Evolutionary conservation across 106 monocot species (phyloP).

Genomic region (Triglochin maritima): DNA sequence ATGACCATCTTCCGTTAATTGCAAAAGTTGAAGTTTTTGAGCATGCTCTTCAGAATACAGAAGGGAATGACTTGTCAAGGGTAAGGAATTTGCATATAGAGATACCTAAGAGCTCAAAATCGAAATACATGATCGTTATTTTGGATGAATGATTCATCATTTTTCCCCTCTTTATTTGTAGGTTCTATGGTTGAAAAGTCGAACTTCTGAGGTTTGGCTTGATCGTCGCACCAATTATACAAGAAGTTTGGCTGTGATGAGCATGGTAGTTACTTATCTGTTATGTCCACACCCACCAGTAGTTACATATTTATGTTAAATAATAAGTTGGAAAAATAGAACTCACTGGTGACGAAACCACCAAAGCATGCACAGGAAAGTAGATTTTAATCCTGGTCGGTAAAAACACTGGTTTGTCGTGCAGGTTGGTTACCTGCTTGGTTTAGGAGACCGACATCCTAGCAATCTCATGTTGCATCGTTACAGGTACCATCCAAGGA

Average conservation of each 20-base stretch:
- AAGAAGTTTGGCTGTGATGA: conserved; percentile 99
- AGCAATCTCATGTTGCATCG: conserved; percentile 98
- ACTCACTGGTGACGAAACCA: too few relatives aligned
- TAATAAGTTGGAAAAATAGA: too few relatives aligned
- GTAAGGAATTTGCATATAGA: conserved; percentile 19
- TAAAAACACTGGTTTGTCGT: conserved; percentile 1
- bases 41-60: conserved; percentile 84
- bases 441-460: conserved; percentile 93
- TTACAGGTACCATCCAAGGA: conserved; percentile 37
- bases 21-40: conserved; percentile 97
- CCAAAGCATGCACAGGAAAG: too few relatives aligned
- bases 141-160: not conserved
- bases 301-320: not conserved
- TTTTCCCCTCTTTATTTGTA: conserved; percentile 8
- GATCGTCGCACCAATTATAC: conserved; percentile 96
- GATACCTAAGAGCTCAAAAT: not conserved
- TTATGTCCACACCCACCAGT: conserved; percentile 18
- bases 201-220: conserved; percentile 98
- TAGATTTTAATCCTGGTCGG: too few relatives aligned
- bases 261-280: conserved; percentile 50
- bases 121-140: not conserved
- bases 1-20: conserved; percentile 87
- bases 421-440: conserved; percentile 96
- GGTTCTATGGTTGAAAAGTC: conserved; percentile 99
- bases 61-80: conserved; percentile 96